Base-by-base conservation (phyloP, 108 stramenopile species). In the Cyclotella choctawhatcheeana region DNA sequence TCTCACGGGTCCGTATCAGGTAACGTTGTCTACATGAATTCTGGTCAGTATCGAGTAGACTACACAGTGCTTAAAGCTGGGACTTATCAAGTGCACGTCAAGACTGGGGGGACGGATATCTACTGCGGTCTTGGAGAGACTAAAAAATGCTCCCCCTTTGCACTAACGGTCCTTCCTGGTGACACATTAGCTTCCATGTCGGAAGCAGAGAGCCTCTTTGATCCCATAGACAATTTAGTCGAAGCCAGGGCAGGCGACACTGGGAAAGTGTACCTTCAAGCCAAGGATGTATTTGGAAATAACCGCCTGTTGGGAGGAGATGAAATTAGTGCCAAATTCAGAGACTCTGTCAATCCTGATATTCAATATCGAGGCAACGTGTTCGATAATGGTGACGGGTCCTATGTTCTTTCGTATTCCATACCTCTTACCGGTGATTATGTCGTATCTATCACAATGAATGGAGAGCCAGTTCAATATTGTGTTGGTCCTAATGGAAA, bases 251-350 rank as follows among this genome's bases (percentile, higher is more conserved):
- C 90, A 17, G 94, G 94, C 18, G 83, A 85, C 31, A 73, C 60
- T 30, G 88, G 88, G 10, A 79, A 54, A 66, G 84, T 93, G 64
- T 67, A 65, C 14, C 81, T 95, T 35, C 87, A 91, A 56, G 85
- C 94, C 31, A 91, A 90, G 70, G 94, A 95, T 79, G 71, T 91
- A 0, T 93, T 79, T 75, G 91, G 91, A 6, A 95, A 95, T 83
- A 84, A 89, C 66, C 82, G 61, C 1, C 18, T 34, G 21, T 34
- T 35, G 12, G 92, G 92, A 14, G 93, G 91, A 25, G 92, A 95
- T 35, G 81, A 62, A 29, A 69, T 92, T 20, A 32, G 60, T 18
- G 91, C 76, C 0, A n/a, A 20, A 16, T 78, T 89, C 55, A 55
- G 64, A 64, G 51, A 53, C 61, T 8, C 3, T 2, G 50, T 52